Evolutionary conservation across 768 basidiomycete genomes (phyloP), one percentile per base, ranked within the genome.

Genomic region (Rhodocollybia butyracea): DNA sequence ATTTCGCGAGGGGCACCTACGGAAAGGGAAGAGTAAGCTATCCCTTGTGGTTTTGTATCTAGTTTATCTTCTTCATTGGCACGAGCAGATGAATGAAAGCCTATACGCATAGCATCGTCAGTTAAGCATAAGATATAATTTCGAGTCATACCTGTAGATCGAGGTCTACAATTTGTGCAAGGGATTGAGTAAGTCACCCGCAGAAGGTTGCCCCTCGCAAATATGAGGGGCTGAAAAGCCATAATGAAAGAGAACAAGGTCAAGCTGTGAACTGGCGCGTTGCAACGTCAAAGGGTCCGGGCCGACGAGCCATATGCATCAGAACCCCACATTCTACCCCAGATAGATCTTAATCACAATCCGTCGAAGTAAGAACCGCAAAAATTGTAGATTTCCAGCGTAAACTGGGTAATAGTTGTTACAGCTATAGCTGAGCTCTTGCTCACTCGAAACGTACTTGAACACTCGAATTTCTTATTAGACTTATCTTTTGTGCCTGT

Each of bases 1-100:
- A 80, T 77, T 70, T 94, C 92, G 51, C 78, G 78, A 12, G 91
- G 90, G 17, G 90, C 81, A 24, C 92, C 92, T 54, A 94, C 77
- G 7, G 79, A 83, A 34, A 94, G 74, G 19, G 82, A 79, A 2
- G 88, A 79, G 68, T 92, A 94, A 32, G 89, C 85, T 24, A 70
- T 67, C 24, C 77, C 74, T 60, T 72, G 63, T 38, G 61, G 65
- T 26, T 3, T 2, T 31, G 17, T 12, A 31, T 48, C 13, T 13
- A 24, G 39, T 41, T 56, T 46, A 19, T 22, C 51, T 10, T 46
- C 41, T 7, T 57, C 36, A 15, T 36, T 24, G 22, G 15, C n/a
- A n/a, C 34, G 39, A 15, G 26, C 26, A 42, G 56, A 57, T 19
- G 52, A 54, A 48, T 54, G 47, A 31, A 50, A 40, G 24, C 51